phyloP scores from a whole-genome alignment of 192 early-diverging fungal genomes.

The Coemansia sp. region DNA sequence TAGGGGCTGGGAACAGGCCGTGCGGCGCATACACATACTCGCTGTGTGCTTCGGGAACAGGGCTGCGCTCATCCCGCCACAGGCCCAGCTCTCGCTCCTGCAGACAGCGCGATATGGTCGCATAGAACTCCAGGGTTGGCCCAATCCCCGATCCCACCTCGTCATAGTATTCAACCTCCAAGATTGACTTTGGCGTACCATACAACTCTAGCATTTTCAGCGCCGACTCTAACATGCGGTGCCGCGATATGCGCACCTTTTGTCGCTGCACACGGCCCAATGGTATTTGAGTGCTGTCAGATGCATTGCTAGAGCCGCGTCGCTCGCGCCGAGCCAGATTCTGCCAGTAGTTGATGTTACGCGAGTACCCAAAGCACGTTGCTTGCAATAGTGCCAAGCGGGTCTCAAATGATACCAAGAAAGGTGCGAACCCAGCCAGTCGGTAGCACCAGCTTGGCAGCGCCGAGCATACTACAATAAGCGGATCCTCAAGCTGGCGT shows the following conservation, averaged over 20 bases:
- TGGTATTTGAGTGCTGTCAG: constrained; percentile 28
- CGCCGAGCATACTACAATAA: constrained; percentile 81
- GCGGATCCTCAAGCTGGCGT: constrained; percentile 84
- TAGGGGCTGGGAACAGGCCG: constrained; percentile 60
- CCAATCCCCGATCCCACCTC: constrained; percentile 92
- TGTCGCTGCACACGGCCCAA: constrained; percentile 77
- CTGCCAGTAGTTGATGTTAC: constrained; percentile 73
- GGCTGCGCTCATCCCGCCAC: constrained; percentile 65
- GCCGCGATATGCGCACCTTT: constrained; percentile 84
- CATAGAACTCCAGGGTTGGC: constrained; percentile 91
- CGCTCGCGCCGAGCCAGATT: constrained; percentile 24
- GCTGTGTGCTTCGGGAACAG: neutral
- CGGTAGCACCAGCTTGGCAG: constrained; percentile 74
- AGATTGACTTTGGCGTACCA: constrained; percentile 61
- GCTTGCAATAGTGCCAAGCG: constrained; percentile 77
- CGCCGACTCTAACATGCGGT: constrained; percentile 77
- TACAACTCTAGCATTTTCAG: constrained; percentile 86
- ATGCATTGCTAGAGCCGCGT: neutral
- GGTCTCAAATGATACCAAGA: constrained; percentile 82
- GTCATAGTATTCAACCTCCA: constrained; percentile 94
- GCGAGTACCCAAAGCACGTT: constrained; percentile 84
- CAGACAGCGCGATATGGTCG: constrained; percentile 73
- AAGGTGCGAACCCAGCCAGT: constrained; percentile 66
- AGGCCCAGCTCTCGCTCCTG: constrained; percentile 59
- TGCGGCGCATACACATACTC: constrained; percentile 53